These are phyloP conservation scores for Wickerhamomyces sp. DNA, from an alignment of 1,139 yeast genomes.

Conservation along the genomic window DNA sequence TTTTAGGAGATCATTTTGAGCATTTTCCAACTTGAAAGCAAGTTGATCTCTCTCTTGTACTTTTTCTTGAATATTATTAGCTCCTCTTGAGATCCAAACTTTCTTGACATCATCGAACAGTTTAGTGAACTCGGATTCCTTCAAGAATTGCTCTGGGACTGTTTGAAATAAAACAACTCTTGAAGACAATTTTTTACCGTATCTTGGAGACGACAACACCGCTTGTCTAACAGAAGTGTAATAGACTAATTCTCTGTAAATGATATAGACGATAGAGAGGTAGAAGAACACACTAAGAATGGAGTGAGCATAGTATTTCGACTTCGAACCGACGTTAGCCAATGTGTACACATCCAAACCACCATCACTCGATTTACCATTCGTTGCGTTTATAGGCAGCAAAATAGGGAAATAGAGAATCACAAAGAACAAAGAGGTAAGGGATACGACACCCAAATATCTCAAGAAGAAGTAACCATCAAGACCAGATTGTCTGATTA, in stretches of 20 bases:
- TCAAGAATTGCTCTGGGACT: constrained; percentile 65
- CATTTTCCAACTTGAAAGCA: constrained; percentile 61
- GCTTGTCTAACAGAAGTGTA: constrained; percentile 79
- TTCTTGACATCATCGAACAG: constrained; percentile 68
- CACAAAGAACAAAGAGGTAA: constrained; percentile 53
- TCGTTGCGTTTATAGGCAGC: constrained; percentile 60
- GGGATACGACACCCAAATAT: constrained; percentile 57
- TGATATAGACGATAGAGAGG: constrained; percentile 60
- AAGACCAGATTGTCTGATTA: constrained; percentile 67
- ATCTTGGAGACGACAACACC: constrained; percentile 73
- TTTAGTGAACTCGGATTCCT: constrained; percentile 55
- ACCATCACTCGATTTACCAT: constrained; percentile 54
- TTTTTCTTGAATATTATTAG: constrained; percentile 49
- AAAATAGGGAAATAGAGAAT: constrained; percentile 51
- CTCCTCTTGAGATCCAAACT: constrained; percentile 71
- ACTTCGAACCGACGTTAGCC: constrained; percentile 53
- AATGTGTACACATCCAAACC: constrained; percentile 81
- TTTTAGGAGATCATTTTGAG: constrained; percentile 56
- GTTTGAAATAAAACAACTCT: constrained; percentile 77
- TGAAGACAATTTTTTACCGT: constrained; percentile 67
- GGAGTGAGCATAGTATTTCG: constrained; percentile 82
- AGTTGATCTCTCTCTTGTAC: constrained; percentile 60
- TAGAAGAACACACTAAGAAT: constrained; percentile 76
- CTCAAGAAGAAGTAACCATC: constrained; percentile 86
- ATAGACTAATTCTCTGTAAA: constrained; percentile 78